phyloP scores from a whole-genome alignment of 306 rosid species.

The Fragaria ananassa region DNA sequence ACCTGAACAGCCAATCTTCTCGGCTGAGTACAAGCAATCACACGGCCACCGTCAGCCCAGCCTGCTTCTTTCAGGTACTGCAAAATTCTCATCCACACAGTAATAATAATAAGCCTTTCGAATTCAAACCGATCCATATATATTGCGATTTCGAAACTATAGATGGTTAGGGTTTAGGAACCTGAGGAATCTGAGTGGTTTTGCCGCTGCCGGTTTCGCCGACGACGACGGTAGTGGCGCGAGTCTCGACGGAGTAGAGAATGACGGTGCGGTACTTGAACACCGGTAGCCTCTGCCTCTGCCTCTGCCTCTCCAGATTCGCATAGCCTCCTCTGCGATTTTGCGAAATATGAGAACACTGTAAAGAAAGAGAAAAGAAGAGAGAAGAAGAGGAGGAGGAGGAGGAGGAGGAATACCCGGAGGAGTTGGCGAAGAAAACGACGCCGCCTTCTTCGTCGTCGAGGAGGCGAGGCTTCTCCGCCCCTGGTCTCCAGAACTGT shows the following conservation, averaged over 20 bases:
- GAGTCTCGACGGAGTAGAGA: conserved; percentile 80
- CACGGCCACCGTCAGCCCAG: conserved; percentile 86
- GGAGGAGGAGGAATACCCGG: conserved; percentile 25
- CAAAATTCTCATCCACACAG: conserved; percentile 10
- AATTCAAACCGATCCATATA: neutral
- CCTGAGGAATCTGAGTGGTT: conserved; percentile 98
- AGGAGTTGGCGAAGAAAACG: conserved; percentile 57
- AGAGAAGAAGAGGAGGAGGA: conserved; percentile 6
- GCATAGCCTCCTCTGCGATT: conserved; percentile 39
- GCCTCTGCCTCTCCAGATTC: conserved; percentile 74
- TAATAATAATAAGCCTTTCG: neutral
- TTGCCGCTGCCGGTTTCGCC: conserved; percentile 98
- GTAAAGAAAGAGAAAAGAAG: neutral
- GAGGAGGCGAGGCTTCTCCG: conserved; percentile 80
- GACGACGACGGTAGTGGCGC: conserved; percentile 77
- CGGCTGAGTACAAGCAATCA: conserved; percentile 91
- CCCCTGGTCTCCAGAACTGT: conserved; percentile 87
- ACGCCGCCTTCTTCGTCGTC: conserved; percentile 98
- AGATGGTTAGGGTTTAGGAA: conserved; percentile 3
- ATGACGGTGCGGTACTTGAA: conserved; percentile 77
- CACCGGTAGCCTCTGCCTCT: conserved; percentile 87
- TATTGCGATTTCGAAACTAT: neutral
- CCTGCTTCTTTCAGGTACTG: conserved; percentile 90
- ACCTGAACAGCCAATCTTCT: conserved; percentile 94
- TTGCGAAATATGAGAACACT: neutral